These are phyloP conservation scores for Vitis amurensis DNA, from an alignment of 164 flowering plant genomes.

Conservation along the genomic window DNA sequence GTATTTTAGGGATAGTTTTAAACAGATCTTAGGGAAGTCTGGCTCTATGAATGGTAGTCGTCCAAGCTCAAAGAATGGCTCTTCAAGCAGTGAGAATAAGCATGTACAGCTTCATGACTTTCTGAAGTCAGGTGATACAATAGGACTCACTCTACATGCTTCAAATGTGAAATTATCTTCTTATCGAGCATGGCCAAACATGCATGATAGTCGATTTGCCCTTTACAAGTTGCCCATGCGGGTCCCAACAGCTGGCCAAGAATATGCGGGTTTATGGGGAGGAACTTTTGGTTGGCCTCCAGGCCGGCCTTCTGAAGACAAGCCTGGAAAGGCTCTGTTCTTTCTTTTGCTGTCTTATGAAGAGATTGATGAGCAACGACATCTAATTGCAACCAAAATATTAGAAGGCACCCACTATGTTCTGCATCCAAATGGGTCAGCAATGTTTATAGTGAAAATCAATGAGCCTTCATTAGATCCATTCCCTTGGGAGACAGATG, in stretches of 20 bases:
- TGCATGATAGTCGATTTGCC: conserved; percentile 85
- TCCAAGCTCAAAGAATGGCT: conserved; percentile 31
- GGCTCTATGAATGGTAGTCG: conserved; percentile 29
- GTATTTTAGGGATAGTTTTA: conserved; percentile 52
- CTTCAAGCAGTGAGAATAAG: conserved; percentile 57
- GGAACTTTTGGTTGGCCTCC: conserved; percentile 98
- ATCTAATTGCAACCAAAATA: conserved; percentile 88
- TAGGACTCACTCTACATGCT: conserved; percentile 66
- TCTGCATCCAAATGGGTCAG: conserved; percentile 94
- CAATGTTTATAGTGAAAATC: conserved; percentile 82
- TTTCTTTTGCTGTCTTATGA: conserved; percentile 86
- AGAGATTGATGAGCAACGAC: conserved; percentile 52
- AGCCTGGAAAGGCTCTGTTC: conserved; percentile 88
- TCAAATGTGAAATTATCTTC: conserved; percentile 57
- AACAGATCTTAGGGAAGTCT: conserved; percentile 62
- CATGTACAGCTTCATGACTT: conserved; percentile 68
- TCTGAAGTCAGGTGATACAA: conserved; percentile 57
- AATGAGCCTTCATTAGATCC: conserved; percentile 65
- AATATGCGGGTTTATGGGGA: conserved; percentile 88
- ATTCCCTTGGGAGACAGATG: conserved; percentile 75
- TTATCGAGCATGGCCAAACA: conserved; percentile 89
- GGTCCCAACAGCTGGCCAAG: conserved; percentile 49
- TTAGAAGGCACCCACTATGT: conserved; percentile 96
- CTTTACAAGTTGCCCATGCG: conserved; percentile 76
- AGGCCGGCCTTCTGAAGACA: conserved; percentile 72